Base-by-base conservation (phyloP, 768 basidiomycete genomes). In the Lactarius hengduanensis region DNA sequence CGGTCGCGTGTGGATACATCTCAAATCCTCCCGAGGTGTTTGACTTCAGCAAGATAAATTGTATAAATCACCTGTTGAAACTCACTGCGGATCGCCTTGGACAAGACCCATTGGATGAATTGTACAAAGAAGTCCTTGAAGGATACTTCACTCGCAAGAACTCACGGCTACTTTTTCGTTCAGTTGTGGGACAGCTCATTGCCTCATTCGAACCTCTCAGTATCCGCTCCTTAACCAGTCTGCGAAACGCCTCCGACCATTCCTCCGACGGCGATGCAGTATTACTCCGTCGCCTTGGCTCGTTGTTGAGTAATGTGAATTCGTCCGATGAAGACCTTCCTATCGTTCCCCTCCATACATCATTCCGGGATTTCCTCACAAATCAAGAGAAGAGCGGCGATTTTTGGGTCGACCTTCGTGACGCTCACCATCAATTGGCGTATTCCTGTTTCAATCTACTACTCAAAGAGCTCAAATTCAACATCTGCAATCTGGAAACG, bases 341-440 rank as follows among this genome's bases (percentile, higher is more conserved):
- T 10, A 45, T 60, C 28, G 11, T 41, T 40, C 59, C 59, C 15
- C 40, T 40, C 40, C 40, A 40, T 16, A 40, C 40, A 40, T 40
- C 40, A 15, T 57, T 57, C 30, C 57, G 57, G 15, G 57, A 57
- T 32, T 57, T 57, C 57, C 57, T 57, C 13, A 57, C 57, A 20
- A 38, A 4, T 11, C 34, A 57, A 30, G 57, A 22, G n/a, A 30
- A n/a, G 57, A 57, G 57, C 36, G 30, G 57, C 30, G 13, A 32
- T 0, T 60, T 60, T 18, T 43, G 4, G 2, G 26, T 60, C 15
- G 38, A 45, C 30, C 59, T 45, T 26, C 16, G 22, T 10, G n/a
- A 60, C 7, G 22, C 59, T 8, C 59, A 60, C 30, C 34, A 20
- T 20, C 28, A 38, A 16, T 32, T 57, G 26, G 57, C 57, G 4